Base-by-base conservation (phyloP, 2,329 filamentous ascomycete genomes). In the Ascochyta koolunga region DNA sequence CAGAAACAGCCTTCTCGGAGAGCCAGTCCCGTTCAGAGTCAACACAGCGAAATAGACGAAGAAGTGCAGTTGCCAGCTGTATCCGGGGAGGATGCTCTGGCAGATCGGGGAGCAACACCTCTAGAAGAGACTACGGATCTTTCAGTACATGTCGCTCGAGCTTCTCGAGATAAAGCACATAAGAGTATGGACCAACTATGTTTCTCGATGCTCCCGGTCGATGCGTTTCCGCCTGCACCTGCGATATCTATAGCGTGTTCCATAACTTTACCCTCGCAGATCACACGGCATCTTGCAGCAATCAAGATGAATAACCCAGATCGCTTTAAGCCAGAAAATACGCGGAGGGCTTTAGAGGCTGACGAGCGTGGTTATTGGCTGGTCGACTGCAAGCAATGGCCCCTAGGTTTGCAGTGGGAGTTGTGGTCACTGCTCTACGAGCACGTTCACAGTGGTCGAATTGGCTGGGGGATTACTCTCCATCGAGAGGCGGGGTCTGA, bases 281-380 rank as follows among this genome's bases (percentile, higher is more conserved):
- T 70, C 19, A 74, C 71, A 3, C 44, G 42, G 21, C 50, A 63
- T 21, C 62, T 74, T 2, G 54, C 57, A 22, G 41, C 50, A 3
- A 59, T 69, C 11, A 73, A 77, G 15, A 48, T 54, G 9, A 65
- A 71, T 10, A 65, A 73, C 18, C 50, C 63, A 18, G 56, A 44
- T 5, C 61, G 65, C 8, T 80, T 75, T 59, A 66, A 66, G 19
- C 76, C 76, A 15, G 37, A 60, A 3, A 58, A 41, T 5, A 57
- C 83, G 45, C 74, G 75, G 1, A 79, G 87, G 4, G 67, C 73
- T 0, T 74, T 89, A 1, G 74, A 80, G 2, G 74, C 76, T 0
- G 82, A 88, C 32, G 91, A 96, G 70, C 82, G 93, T 15, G 93
- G 92, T 0, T 86, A 89, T 73, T 97, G 93, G 93, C 72, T 79